phyloP scores from a whole-genome alignment of 192 early-diverging fungal species.

The Spinellus fusiger region DNA sequence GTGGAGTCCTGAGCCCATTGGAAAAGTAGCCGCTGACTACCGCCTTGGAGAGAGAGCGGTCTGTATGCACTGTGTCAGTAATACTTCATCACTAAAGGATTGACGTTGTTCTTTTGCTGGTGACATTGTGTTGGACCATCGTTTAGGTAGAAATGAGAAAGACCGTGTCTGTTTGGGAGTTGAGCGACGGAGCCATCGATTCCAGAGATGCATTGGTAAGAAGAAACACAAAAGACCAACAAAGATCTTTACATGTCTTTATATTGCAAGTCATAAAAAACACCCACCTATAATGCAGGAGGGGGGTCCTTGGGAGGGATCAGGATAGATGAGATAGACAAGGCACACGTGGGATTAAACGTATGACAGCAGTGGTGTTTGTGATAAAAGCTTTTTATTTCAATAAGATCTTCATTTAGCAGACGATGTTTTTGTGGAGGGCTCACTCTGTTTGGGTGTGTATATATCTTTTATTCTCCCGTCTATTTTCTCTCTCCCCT shows the following conservation, averaged over 20 bases:
- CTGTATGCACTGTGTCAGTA: not conserved
- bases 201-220: not conserved
- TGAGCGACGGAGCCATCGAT: not conserved
- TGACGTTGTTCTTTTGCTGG: not conserved
- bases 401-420: not conserved
- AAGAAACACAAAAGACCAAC: too few species aligned
- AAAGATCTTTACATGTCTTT: too few species aligned
- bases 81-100: not conserved
- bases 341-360: not conserved
- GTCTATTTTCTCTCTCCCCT: not conserved
- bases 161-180: not conserved
- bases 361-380: not conserved
- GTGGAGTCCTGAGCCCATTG: not conserved
- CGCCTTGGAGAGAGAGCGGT: not conserved
- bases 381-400: not conserved
- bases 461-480: not conserved
- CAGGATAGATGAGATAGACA: not conserved
- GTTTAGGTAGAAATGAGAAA: not conserved
- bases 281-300: too few species aligned
- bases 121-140: not conserved
- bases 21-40: not conserved
- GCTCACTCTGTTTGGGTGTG: too few species aligned
- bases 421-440: too few species aligned
- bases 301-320: not conserved
- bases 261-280: too few species aligned